Percentiles rank a stretch among this genome's conserved stretches.
Evolutionary conservation across 1,284 basidiomycete species (phyloP).

Genomic region (Vanrija sp.): DNA sequence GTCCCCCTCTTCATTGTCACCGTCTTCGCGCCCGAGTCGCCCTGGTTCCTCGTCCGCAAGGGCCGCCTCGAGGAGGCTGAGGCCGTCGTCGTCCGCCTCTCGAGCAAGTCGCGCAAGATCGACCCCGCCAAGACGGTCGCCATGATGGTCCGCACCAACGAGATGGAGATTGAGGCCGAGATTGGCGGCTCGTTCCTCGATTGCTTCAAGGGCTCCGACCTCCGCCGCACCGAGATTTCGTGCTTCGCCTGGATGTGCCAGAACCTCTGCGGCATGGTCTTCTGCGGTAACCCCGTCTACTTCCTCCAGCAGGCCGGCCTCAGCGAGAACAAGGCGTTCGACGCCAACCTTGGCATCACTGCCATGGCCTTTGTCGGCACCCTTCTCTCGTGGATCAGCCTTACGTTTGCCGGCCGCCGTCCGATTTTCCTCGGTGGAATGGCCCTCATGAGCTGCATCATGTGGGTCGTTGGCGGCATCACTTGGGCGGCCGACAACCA

Average conservation of each 20-base stretch:
- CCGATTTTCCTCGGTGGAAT: constrained; percentile 51
- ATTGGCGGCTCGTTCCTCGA: constrained; percentile 37
- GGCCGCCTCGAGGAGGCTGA: constrained; percentile 29
- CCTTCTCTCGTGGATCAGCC: constrained; percentile 41
- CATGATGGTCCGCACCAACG: constrained; percentile 47
- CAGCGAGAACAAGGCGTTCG: constrained; percentile 21
- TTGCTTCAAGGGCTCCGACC: constrained; percentile 48
- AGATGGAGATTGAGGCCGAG: constrained; percentile 19
- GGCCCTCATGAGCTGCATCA: constrained; percentile 41
- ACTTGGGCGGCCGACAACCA: constrained; percentile 3
- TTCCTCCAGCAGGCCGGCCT: constrained; percentile 36
- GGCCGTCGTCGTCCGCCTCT: constrained; percentile 17
- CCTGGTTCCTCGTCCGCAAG: constrained; percentile 33
- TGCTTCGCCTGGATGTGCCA: constrained; percentile 44
- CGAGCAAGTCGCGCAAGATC: constrained; percentile 8
- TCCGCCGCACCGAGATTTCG: constrained; percentile 50
- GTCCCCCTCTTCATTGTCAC: constrained; percentile 22
- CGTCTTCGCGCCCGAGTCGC: constrained; percentile 31
- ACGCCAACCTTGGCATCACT: constrained; percentile 42
- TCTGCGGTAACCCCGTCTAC: constrained; percentile 28
- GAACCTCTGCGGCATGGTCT: constrained; percentile 39
- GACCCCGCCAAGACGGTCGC: constrained; percentile 35
- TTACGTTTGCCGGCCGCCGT: constrained; percentile 46
- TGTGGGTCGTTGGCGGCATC: constrained; percentile 49
- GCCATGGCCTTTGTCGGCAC: constrained; percentile 47